Evolutionary conservation across 1,284 basidiomycete species (phyloP), one percentile per base, ranked within the genome.

Genomic region (Phellopilus nigrolimitatus): DNA sequence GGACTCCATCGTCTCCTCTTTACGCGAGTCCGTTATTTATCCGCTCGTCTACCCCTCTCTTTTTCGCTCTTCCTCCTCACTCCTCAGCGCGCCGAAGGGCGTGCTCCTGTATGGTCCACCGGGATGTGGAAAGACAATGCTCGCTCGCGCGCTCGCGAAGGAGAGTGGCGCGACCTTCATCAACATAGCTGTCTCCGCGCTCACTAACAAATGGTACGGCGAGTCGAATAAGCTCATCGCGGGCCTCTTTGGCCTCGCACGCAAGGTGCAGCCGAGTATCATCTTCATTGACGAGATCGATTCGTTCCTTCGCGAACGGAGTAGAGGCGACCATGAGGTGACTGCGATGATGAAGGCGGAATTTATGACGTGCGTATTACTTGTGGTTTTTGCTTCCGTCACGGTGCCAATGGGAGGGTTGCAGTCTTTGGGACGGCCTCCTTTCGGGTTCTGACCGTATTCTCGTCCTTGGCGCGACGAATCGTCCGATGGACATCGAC

Each of bases 291-390:
- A 90, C 65, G 87, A 89, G 67, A 88, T 90, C 54, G 87, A 90
- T 64, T 91, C 89, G 6, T 93, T 99, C 68, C 72, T 99, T 67
- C 75, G 95, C 51, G 92, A 97, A 66, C 76, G 97, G 56, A 79
- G 78, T 38, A 80, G 83, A 48, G 87, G 88, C 9, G 97, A 99
- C 63, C 97, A 99, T 68, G 97, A 99, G 64, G 95, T 95, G 41
- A 98, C 94, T 22, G 92, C 88, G 4, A 98, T 98, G 94, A 97
- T 99, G 84, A 99, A 99, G 72, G 95, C 95, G 1, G 95, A 99
- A 65, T 99, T 99, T 66, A 97, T 99, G 95, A 97, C 93, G 84
- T 92, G 68, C 61, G 89, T 72, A 9, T 4, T 42, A 42, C 9
- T 44, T 49, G 33, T 28, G 48, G 34, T 4, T 36, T 39, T 21